Conservation (phyloP, 2,329 filamentous ascomycete species). For the Neoascochyta sp. region DNA sequence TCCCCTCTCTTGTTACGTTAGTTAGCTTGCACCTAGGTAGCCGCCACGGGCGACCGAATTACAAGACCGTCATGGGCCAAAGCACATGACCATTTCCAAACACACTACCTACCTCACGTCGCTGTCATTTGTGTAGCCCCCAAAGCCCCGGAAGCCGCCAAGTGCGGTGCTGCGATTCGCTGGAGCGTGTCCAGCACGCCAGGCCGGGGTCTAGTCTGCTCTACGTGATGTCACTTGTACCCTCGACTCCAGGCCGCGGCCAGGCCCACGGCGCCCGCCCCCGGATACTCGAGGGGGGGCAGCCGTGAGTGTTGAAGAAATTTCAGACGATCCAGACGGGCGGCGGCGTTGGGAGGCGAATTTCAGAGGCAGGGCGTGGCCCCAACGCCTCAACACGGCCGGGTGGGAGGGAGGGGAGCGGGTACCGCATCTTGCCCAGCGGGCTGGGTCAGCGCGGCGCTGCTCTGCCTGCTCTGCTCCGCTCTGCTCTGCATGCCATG, state of each 20-base stretch:
- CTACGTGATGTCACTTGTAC: no score
- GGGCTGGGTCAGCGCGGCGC: no score
- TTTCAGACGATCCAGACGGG: constrained; percentile 19
- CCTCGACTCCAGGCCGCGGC: constrained; percentile 4
- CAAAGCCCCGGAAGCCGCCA: no score
- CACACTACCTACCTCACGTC: constrained; percentile 1
- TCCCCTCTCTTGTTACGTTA: constrained; percentile 9
- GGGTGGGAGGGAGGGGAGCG: constrained; percentile 14
- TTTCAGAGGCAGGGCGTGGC: constrained; percentile 5
- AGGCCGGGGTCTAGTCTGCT: no score
- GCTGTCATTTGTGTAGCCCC: no score
- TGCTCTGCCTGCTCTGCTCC: no score
- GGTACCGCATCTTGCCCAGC: constrained; percentile 14
- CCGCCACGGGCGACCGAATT: constrained; percentile 16
- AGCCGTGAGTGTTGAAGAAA: constrained; percentile 14
- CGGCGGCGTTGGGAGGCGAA: constrained; percentile 14
- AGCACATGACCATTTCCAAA: constrained; percentile 16
- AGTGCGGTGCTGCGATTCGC: no score
- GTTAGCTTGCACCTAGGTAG: constrained; percentile 15
- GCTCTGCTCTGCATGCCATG: constrained; percentile 11
- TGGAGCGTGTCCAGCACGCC: no score
- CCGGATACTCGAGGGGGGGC: constrained; percentile 6
- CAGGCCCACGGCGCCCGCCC: constrained; percentile 4
- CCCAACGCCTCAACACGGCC: constrained; percentile 12
- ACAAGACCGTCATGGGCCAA: constrained; percentile 16